Conservation (phyloP, 2,329 filamentous ascomycete genomes). For the Penicillium janthinellum region DNA sequence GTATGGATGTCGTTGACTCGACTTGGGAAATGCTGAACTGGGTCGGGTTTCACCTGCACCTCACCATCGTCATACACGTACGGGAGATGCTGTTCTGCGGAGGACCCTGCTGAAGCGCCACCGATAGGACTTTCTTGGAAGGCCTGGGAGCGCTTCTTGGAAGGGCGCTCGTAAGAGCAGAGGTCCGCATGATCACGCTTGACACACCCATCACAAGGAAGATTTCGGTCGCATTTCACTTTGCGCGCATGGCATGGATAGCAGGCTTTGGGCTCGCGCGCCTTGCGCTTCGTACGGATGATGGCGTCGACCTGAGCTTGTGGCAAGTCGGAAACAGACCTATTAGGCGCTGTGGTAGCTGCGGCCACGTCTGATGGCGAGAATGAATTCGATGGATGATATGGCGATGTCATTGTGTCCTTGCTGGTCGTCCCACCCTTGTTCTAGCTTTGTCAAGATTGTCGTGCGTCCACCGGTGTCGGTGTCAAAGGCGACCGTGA, state of each 20-base stretch:
- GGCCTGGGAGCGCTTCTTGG: slow-evolving; percentile 45
- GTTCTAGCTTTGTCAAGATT: slow-evolving; percentile 5
- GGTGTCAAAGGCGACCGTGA: slow-evolving; percentile 7
- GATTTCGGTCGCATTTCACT: slow-evolving; percentile 53
- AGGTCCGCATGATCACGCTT: slow-evolving; percentile 53
- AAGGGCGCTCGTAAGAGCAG: slow-evolving; percentile 52
- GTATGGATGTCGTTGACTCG: slow-evolving; percentile 18
- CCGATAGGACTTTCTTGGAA: slow-evolving; percentile 27
- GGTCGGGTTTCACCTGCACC: slow-evolving; percentile 30
- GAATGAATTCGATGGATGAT: slow-evolving; percentile 32
- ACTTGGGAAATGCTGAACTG: slow-evolving; percentile 6
- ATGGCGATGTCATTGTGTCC: slow-evolving; percentile 34
- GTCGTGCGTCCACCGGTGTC: slow-evolving; percentile 7
- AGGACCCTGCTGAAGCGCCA: slow-evolving; percentile 11
- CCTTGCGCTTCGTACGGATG: slow-evolving; percentile 51
- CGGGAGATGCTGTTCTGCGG: slow-evolving; percentile 10
- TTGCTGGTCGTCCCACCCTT: background rate
- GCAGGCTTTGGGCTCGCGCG: slow-evolving; percentile 51
- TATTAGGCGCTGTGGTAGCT: slow-evolving; percentile 26
- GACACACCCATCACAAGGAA: slow-evolving; percentile 52
- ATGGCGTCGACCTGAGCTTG: slow-evolving; percentile 51
- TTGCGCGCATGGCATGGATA: slow-evolving; percentile 51
- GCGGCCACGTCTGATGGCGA: slow-evolving; percentile 33
- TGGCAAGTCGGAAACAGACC: slow-evolving; percentile 43
- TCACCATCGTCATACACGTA: slow-evolving; percentile 25